Evolutionary conservation across 2,329 filamentous ascomycete species (phyloP), one percentile per base, ranked within the genome.

Genomic region (Exophiala lecanii-corni): DNA sequence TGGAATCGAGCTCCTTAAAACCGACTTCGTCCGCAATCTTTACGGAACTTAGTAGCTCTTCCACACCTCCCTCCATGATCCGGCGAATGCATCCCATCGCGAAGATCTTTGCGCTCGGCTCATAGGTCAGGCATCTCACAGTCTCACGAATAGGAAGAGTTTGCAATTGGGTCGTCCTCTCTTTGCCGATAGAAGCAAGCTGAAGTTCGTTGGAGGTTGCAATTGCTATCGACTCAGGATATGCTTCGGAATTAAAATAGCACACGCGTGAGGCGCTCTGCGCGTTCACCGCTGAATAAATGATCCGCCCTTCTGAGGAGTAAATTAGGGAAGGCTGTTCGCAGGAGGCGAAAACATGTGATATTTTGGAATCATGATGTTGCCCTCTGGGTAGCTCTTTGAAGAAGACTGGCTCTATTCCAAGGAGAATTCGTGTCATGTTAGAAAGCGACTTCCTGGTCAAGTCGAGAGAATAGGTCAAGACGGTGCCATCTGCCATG

Each of bases 291-390:
- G 92, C 89, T 3, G 89, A 95, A 66, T 94, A 98, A 1, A 95
- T 81, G 30, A 96, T 84, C 16, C 89, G 78, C 1, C 86, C 87
- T 59, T 96, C 89, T 0, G 82, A 81, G 6, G 85, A 86, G 60
- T 98, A 96, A 36, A 98, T 95, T 41, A 98, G 67, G 51, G 87
- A 96, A 0, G 92, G 86, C 59, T 96, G 88, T 57, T 98, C 92
- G 44, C 89, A 95, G 0, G 88, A 94, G 1, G 89, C 88, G 61
- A 98, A 94, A 1, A 98, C 82, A 55, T 86, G 94, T 60, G 76
- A 85, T 1, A 87, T 68, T 0, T 76, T 72, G 39, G 82, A 70
- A 1, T 72, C 71, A 6, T 21, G 18, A 15, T 33, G 33, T 18
- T 16, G 34, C 35, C 49, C 41, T 38, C 82, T 77, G 0, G 89